These are phyloP conservation scores for Zasmidium citrigriseum DNA, from an alignment of 2,329 filamentous ascomycete genomes.

Conservation along the genomic window DNA sequence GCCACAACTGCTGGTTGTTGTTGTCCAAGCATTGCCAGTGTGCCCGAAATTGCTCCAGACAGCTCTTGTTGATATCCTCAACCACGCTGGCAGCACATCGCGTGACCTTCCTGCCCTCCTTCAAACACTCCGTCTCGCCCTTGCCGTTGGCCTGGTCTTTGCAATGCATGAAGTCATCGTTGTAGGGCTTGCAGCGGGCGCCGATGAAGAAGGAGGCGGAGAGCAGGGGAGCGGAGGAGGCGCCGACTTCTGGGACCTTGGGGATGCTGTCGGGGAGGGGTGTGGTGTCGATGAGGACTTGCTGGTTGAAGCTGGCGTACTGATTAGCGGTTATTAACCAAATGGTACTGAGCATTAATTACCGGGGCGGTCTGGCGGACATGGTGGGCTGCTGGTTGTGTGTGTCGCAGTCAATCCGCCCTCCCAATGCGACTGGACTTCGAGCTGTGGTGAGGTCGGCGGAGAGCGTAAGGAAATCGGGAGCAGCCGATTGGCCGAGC, in stretches of 20 bases:
- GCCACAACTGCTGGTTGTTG: constrained; percentile 97
- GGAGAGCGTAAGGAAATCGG: constrained; percentile 14
- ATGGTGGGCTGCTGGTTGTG: constrained; percentile 47
- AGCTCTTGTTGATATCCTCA: constrained; percentile 94
- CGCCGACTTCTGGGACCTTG: constrained; percentile 88
- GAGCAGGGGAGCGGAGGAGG: constrained; percentile 86
- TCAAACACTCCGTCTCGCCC: constrained; percentile 92
- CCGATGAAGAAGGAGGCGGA: constrained; percentile 97
- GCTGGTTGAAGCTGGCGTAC: constrained; percentile 82
- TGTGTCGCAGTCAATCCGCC: constrained; percentile 12
- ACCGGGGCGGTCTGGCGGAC: constrained; percentile 63
- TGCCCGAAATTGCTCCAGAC: constrained; percentile 82
- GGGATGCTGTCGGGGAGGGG: constrained; percentile 91
- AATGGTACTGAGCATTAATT: constrained; percentile 25
- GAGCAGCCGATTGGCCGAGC: constrained; percentile 20
- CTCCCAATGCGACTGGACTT: not conserved
- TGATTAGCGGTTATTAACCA: too few species aligned
- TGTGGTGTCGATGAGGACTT: constrained; percentile 91
- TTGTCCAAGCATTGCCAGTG: constrained; percentile 97
- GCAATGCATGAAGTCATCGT: constrained; percentile 99
- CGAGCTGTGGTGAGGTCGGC: not conserved
- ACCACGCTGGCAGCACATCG: constrained; percentile 96
- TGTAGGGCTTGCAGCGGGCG: constrained; percentile 89
- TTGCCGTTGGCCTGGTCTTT: constrained; percentile 90
- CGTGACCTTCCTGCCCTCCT: constrained; percentile 94